phyloP scores from a whole-genome alignment of 768 basidiomycete genomes.

The Lactarius sp. region DNA sequence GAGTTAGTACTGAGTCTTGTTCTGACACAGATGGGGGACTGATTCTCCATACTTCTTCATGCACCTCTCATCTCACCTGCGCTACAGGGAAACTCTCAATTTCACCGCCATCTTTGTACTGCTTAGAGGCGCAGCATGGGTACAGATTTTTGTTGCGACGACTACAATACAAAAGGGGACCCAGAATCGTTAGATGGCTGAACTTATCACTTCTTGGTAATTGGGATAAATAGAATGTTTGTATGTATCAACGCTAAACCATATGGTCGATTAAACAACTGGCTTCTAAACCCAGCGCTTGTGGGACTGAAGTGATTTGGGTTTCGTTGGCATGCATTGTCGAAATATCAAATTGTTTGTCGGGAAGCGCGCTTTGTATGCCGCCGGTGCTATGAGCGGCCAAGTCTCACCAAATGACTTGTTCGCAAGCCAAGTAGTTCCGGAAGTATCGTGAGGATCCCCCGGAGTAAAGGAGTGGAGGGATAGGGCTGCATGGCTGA shows the following conservation, averaged over 20 bases:
- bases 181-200: not conserved
- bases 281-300: not conserved
- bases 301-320: slow-evolving; percentile 6
- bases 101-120: not conserved
- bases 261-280: not conserved
- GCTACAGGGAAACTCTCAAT: slow-evolving; percentile 1
- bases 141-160: not conserved
- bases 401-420: slow-evolving; percentile 11
- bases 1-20: not conserved
- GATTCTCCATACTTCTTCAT: not conserved
- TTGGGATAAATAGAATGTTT: not conserved
- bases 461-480: not conserved
- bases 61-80: not conserved
- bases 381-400: not conserved
- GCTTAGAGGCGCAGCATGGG: not conserved
- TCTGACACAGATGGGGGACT: slow-evolving; percentile 4
- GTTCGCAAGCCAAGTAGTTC: not conserved
- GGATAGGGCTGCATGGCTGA: no score
- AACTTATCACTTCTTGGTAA: not conserved
- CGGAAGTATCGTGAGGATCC: not conserved
- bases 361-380: not conserved
- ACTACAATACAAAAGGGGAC: not conserved
- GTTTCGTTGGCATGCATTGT: not conserved
- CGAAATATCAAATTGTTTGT: not conserved
- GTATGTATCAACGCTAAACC: not conserved